phyloP scores from a whole-genome alignment of 1,284 basidiomycete species.

The Inonotus obliquus region DNA sequence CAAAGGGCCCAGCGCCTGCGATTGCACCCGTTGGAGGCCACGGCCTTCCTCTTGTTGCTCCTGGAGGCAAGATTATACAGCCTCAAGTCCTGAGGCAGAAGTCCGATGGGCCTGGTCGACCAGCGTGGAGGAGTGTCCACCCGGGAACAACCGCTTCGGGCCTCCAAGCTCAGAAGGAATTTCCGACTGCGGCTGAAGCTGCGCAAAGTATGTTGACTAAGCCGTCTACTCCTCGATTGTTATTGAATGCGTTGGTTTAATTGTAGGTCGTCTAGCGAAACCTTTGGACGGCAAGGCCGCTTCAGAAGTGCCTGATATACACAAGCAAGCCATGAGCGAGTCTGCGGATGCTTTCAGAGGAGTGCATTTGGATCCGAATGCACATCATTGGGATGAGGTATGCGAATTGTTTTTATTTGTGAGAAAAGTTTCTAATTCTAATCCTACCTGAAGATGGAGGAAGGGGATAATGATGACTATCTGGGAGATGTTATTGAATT shows the following conservation, averaged over 20 bases:
- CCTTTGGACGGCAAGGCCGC: slow-evolving; percentile 25
- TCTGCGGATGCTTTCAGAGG: slow-evolving; percentile 91
- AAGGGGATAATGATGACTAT: slow-evolving; percentile 90
- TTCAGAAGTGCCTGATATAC: slow-evolving; percentile 31
- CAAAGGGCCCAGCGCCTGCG: slow-evolving; percentile 27
- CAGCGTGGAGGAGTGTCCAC: slow-evolving; percentile 61
- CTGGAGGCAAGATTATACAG: slow-evolving; percentile 62
- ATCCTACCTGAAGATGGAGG: slow-evolving; percentile 46
- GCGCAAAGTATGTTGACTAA: slow-evolving; percentile 56
- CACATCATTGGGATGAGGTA: slow-evolving; percentile 96
- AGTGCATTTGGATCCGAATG: slow-evolving; percentile 86
- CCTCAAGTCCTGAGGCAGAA: slow-evolving; percentile 47
- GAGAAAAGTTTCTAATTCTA: slow-evolving; percentile 14
- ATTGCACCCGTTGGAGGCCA: slow-evolving; percentile 27
- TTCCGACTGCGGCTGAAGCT: slow-evolving; percentile 91
- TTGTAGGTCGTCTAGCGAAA: slow-evolving; percentile 6
- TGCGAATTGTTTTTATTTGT: neutral
- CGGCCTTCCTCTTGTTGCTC: slow-evolving; percentile 44
- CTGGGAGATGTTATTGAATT: slow-evolving; percentile 89
- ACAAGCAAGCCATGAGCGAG: slow-evolving; percentile 58
- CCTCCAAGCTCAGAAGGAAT: slow-evolving; percentile 50
- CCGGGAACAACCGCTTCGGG: slow-evolving; percentile 29
- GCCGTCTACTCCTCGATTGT: neutral
- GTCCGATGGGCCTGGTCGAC: slow-evolving; percentile 44
- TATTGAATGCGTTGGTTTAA: neutral